Conservation (phyloP, 139 green algal genomes). For the Axilococcus clingmanii region DNA sequence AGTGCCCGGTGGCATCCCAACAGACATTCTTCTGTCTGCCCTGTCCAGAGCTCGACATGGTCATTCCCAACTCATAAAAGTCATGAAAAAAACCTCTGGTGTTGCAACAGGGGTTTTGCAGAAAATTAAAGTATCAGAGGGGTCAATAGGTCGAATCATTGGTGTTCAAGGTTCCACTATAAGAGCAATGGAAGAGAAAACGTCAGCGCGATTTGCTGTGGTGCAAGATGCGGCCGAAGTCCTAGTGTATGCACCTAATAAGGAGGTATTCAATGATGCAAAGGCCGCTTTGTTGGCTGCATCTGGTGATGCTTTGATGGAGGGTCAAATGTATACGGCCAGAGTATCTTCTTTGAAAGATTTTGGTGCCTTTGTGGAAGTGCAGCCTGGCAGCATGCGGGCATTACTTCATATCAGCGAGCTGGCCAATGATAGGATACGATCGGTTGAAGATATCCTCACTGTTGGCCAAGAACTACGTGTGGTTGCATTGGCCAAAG, state of each 20-base stretch:
- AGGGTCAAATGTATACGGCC: constrained; percentile 14
- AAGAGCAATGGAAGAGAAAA: constrained; percentile 28
- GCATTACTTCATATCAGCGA: constrained; percentile 54
- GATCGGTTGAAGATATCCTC: constrained; percentile 31
- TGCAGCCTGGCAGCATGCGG: constrained; percentile 11
- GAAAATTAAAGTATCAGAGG: constrained; percentile 17
- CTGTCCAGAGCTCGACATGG: constrained; percentile 28
- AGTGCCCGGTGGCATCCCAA: constrained; percentile 40
- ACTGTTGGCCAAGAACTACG: constrained; percentile 34
- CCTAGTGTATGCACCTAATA: constrained; percentile 31
- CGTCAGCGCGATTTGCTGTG: constrained; percentile 19
- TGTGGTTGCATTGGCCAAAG: constrained; percentile 39
- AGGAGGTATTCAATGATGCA: constrained; percentile 14
- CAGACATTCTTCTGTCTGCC: constrained; percentile 26
- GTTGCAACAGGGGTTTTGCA: not conserved
- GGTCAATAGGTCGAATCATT: constrained; percentile 37
- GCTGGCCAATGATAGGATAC: constrained; percentile 13
- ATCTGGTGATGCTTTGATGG: constrained; percentile 25
- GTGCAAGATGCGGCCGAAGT: constrained; percentile 28
- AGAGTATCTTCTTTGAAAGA: constrained; percentile 1
- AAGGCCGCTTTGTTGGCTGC: constrained; percentile 14
- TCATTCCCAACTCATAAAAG: too few species aligned
- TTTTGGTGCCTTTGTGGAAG: constrained; percentile 9
- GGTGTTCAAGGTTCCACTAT: constrained; percentile 34
- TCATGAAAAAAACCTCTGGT: constrained; percentile 25